Evolutionary conservation across 2,329 filamentous ascomycete genomes (phyloP), one percentile per base, ranked within the genome.

Genomic region (Botryotinia convoluta): DNA sequence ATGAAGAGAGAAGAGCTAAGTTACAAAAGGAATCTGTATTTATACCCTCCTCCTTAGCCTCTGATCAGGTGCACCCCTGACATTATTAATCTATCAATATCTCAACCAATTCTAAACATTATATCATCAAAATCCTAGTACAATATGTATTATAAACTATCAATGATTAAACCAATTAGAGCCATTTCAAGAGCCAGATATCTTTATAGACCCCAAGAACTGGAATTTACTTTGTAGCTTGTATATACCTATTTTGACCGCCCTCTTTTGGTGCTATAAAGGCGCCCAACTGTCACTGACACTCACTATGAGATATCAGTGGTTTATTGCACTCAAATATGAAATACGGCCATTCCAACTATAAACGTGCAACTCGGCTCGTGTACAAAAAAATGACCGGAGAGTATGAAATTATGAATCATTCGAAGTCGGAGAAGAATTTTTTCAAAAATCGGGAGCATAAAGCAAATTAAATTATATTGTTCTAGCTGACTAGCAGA

Each of bases 401-500:
- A 18, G 60, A 32, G 57, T 35, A 37, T 62, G 14, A 10, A 39
- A 16, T n/a, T 3, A 14, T 54, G 35, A 18, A 29, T 57, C n/a
- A 54, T 42, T 62, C 26, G 7, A 42, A 63, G 1, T 18, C 7
- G 16, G 3, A 26, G 4, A 44, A 42, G 8, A 7, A 5, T 4
- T 29, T 5, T 16, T 12, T 20, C 16, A 4, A 29, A n/a, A 18
- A 10, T 4, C 26, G 22, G 29, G 16, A 42, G 26, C 14, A 29
- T 20, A 44, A 61, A 18, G 8, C 37, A 42, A 42, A 69, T 69
- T 57, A 69, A 57, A 69, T 37, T 26, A 39, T 57, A 57, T 69
- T 57, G 48, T 12, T 54, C 44, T 57, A 69, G 48, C 65, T 69
- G 48, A 57, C 48, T 57, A 69, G 48, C 48, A 69, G 45, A 22